A percentile compares a stretch with the other conserved stretches of the same genome.
Conservation (phyloP, 192 early-diverging fungal genomes). For the Gaertneriomyces sp. region DNA sequence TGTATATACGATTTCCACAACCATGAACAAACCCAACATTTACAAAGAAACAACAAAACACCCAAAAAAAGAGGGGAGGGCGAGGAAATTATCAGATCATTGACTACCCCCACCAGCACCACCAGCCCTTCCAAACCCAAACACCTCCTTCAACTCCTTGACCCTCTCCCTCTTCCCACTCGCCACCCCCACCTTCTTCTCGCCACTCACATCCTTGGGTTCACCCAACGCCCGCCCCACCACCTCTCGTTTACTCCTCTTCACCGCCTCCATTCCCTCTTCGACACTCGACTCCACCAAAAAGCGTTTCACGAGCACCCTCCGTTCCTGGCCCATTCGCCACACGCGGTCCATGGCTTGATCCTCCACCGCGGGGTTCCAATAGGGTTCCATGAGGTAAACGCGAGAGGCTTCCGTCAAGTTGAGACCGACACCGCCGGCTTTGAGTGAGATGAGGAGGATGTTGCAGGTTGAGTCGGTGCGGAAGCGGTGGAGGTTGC, state of each 20-base stretch:
- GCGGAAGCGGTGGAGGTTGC: constrained; percentile 58
- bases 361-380: constrained; percentile 60
- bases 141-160: not conserved
- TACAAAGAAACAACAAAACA: too few relatives aligned
- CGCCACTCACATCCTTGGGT: not conserved
- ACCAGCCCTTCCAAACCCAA: too few relatives aligned
- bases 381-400: constrained; percentile 56
- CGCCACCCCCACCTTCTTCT: not conserved
- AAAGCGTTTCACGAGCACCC: constrained; percentile 48
- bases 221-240: constrained; percentile 44
- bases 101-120: too few relatives aligned
- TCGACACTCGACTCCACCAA: constrained; percentile 54
- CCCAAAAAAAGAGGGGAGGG: too few relatives aligned
- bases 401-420: constrained; percentile 51
- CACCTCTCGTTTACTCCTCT: constrained; percentile 43
- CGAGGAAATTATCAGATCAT: too few relatives aligned
- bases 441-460: constrained; percentile 55
- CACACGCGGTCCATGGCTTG: constrained; percentile 62
- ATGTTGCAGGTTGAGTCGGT: constrained; percentile 44
- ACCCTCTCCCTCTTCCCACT: not conserved
- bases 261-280: constrained; percentile 49
- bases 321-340: constrained; percentile 52
- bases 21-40: too few relatives aligned
- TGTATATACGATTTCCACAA: too few relatives aligned
- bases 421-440: constrained; percentile 62